Base-by-base conservation (phyloP, 2,329 filamentous ascomycete species). In the Zymoseptoria passerinii region DNA sequence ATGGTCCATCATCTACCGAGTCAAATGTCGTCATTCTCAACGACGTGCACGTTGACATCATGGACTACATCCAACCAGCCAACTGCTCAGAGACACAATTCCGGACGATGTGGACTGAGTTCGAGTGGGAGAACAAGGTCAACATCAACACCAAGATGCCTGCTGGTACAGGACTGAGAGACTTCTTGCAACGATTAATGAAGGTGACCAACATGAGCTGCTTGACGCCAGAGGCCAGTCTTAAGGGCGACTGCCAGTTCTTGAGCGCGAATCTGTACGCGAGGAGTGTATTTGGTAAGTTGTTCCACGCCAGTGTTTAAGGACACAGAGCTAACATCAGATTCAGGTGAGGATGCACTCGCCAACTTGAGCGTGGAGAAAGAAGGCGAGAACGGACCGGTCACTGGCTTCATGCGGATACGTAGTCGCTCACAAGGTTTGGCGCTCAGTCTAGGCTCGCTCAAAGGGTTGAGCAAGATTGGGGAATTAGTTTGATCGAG, bases 71-170 rank as follows among this genome's bases (percentile, higher is more conserved):
- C 70, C 92, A 97, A 73, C 94, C 94, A 1, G 92, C 92, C 6
- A 87, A 91, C 16, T 99, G 94, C 80, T 94, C 90, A 4, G 94
- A 99, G 80, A 96, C 92, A 9, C 91, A 97, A 71, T 99, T 99
- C 86, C 85, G 94, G 60, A 95, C 90, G n/a, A 99, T 99, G 94
- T 99, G 94, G 94, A 99, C 94, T 44, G 94, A 99, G 73, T 99
- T 99, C 66, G 94, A 99, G 74, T 99, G 94, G 94, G 94, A 99
- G 81, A 99, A 99, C 79, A 99, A 99, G 83, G 92, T 99, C 75
- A 99, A 99, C 78, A 97, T 99, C 78, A 96, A 96, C 77, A 95
- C 90, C 64, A 97, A 96, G 81, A 69, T 74, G 68, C 67, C 67
- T 19, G 61, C 66, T n/a, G 90, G 90, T 66, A 95, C 92, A 79